Evolutionary conservation across 129 eudicot genomes (phyloP).

Genomic region (Glebionis coronaria): DNA sequence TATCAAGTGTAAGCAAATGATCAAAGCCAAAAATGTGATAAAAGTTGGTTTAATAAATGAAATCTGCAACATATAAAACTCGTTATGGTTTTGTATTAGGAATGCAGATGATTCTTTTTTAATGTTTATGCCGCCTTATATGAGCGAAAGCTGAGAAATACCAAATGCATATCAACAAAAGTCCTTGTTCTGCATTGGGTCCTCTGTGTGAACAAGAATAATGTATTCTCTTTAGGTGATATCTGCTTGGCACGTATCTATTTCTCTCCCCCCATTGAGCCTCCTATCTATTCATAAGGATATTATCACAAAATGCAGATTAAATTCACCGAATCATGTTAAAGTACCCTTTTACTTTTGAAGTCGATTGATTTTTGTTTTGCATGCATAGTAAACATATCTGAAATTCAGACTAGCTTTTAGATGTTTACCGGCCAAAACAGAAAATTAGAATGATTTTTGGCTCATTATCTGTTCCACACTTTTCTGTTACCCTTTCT

Average conservation of each 20-base stretch:
- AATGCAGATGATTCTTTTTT: slow-evolving; percentile 14
- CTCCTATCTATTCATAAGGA: slow-evolving; percentile 11
- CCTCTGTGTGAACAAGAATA: slow-evolving; percentile 30
- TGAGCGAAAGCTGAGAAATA: slow-evolving; percentile 17
- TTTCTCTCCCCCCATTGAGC: neutral
- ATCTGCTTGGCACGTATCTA: slow-evolving; percentile 24
- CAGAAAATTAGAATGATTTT: neutral
- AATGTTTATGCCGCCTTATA: slow-evolving; percentile 14
- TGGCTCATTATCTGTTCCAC: neutral
- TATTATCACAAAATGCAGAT: neutral
- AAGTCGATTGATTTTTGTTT: neutral
- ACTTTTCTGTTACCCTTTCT: too few species aligned
- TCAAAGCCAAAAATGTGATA: slow-evolving; percentile 4
- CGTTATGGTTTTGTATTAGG: neutral
- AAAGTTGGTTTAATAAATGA: neutral
- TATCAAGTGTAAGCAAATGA: slow-evolving; percentile 11
- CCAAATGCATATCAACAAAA: slow-evolving; percentile 32
- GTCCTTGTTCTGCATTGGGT: slow-evolving; percentile 29
- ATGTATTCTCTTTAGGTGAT: slow-evolving; percentile 7
- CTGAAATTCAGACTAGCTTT: neutral
- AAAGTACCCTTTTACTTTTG: slow-evolving; percentile 1
- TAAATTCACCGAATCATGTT: too few species aligned
- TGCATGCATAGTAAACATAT: neutral
- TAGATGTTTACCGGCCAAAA: neutral
- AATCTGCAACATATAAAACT: slow-evolving; percentile 17